Base-by-base conservation (phyloP, 2,329 filamentous ascomycete genomes). In the Microdochium nivale region DNA sequence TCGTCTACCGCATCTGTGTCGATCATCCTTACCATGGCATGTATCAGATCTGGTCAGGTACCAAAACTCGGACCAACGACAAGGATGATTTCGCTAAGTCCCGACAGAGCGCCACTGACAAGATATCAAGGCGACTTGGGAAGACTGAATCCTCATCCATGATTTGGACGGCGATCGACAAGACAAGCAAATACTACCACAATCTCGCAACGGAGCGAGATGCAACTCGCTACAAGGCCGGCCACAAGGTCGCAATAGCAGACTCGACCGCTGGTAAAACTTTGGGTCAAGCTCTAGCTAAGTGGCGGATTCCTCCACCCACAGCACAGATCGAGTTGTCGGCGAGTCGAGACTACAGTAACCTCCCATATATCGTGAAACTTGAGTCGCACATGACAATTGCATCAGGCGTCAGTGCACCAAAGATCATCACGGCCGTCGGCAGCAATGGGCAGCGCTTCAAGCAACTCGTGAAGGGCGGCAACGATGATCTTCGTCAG, bases 21-120 rank as follows among this genome's bases (percentile, higher is more conserved):
- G 90, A 99, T 52, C 94, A 99, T 68, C 95, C 94, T 0, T 96
- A 91, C 66, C 95, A 99, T 64, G 90, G 90, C 48, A 92, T 97
- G 84, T 95, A 99, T 65, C 91, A 97, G 60, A 89, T 99, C 43
- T 96, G 92, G 75, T 88, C 91, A 2, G 85, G 87, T 23, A 84
- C 81, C 46, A 87, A 84, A 60, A 83, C 80, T 50, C 85, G 83
- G 54, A 79, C 78, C 49, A 83, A 85, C 59, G 76, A 76, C 50
- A 84, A 87, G 58, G 92, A 96, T 58, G 81, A 87, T 40, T 80
- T 86, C 3, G 87, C 88, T 1, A 72, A 84, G 21, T 86, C 87
- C 3, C 84, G 94, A 48, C 83, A 86, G 59, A 78, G 76, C 55
- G 90, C 91, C 14, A 90, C 90, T 1, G 80, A 78, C 33, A 78